A percentile compares a stretch with the other conserved stretches of the same genome.
Conservation (phyloP, 2,329 filamentous ascomycete genomes). For the Diaporthe amygdali region DNA sequence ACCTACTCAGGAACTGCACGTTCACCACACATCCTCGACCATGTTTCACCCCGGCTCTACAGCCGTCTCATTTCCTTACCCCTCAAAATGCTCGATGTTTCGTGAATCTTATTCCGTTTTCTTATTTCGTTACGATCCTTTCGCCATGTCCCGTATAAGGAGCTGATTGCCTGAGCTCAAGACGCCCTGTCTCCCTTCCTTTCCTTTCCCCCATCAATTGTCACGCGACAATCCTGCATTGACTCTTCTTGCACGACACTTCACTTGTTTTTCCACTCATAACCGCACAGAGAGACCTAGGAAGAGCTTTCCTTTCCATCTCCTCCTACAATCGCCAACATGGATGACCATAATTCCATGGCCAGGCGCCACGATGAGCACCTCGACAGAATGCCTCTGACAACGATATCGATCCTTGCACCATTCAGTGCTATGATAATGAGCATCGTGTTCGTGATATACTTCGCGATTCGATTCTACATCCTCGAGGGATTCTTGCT, state of each 20-base stretch:
- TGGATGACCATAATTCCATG: background rate
- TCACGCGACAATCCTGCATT: no score
- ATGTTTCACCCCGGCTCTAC: background rate
- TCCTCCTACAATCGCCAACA: background rate
- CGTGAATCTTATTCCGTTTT: no score
- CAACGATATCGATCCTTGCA: conserved; percentile 1
- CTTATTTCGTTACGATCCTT: no score
- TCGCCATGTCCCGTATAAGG: no score
- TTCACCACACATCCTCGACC: background rate
- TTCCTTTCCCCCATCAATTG: no score
- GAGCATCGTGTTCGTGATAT: conserved; percentile 8
- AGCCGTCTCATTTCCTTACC: background rate
- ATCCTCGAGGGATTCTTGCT: background rate
- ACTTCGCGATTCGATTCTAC: conserved; percentile 1
- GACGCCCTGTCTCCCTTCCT: no score
- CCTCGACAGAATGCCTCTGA: background rate
- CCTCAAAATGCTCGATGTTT: no score
- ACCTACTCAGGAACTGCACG: background rate
- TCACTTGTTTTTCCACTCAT: no score
- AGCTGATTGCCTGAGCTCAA: no score
- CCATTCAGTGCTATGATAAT: conserved; percentile 8
- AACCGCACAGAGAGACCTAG: no score
- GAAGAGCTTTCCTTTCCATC: no score
- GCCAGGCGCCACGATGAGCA: conserved; percentile 2
- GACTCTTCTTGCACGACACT: no score